Percentiles rank a stretch among this genome's conserved stretches.
Conservation (phyloP, 768 basidiomycete genomes). For the Pleurotus pulmonarius region DNA sequence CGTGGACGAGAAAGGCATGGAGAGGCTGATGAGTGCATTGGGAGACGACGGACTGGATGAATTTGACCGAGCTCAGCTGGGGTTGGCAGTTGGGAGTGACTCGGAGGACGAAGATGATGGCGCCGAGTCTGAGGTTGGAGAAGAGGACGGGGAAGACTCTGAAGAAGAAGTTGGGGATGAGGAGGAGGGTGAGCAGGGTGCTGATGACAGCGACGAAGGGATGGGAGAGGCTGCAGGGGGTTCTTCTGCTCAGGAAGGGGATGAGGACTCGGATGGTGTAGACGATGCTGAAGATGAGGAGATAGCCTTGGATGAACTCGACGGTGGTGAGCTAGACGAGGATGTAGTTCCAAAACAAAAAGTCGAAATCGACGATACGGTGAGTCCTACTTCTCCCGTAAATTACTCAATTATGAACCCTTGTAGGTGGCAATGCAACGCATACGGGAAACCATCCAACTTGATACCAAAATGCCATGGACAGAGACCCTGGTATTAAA, state of each 20-base stretch:
- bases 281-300: constrained; percentile 38
- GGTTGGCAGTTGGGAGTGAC: constrained; percentile 31
- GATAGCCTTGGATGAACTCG: constrained; percentile 66
- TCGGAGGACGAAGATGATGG: constrained; percentile 12
- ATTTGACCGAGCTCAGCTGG: constrained; percentile 55
- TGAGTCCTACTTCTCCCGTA: constrained; percentile 26
- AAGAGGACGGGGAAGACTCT: constrained; percentile 22
- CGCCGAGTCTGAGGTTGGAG: constrained; percentile 11
- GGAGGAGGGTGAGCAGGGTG: constrained; percentile 29
- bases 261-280: constrained; percentile 15
- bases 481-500: constrained; percentile 75
- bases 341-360: constrained; percentile 83
- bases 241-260: constrained; percentile 13
- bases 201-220: constrained; percentile 14
- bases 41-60: constrained; percentile 69
- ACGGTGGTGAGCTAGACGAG: constrained; percentile 58
- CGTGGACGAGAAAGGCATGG: constrained; percentile 56
- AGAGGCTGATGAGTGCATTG: constrained; percentile 49
- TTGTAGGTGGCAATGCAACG: constrained; percentile 71
- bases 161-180: constrained; percentile 27
- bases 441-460: constrained; percentile 72
- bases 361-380: constrained; percentile 79
- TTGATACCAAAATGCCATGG: constrained; percentile 76
- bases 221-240: constrained; percentile 14
- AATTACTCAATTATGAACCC: not conserved